Evolutionary conservation across 768 basidiomycete genomes (phyloP).

Genomic region (Leccinum ochraceum): DNA sequence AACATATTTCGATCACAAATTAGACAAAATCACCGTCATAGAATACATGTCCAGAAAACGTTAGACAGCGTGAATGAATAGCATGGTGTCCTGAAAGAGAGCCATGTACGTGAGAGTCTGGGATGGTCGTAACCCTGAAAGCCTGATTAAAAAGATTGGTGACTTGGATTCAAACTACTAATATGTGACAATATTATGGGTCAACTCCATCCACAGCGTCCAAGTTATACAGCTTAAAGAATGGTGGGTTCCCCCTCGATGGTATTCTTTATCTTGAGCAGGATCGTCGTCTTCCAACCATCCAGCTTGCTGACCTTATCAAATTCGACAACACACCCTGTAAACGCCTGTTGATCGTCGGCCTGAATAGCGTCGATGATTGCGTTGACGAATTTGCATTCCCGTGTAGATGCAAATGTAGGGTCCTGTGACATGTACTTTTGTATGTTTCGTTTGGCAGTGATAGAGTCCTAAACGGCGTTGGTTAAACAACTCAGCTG

Average conservation of each 20-base stretch:
- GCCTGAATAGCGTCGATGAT: constrained; percentile 77
- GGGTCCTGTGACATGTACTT: constrained; percentile 82
- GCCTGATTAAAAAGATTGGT: background rate
- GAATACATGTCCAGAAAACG: too few species aligned
- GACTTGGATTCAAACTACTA: background rate
- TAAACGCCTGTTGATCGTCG: constrained; percentile 74
- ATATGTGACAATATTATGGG: background rate
- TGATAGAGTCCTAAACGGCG: constrained; percentile 71
- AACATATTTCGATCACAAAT: too few species aligned
- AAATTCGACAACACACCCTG: constrained; percentile 84
- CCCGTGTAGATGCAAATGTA: constrained; percentile 85
- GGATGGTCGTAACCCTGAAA: too few species aligned
- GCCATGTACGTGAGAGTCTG: too few species aligned
- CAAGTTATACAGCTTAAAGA: constrained; percentile 20
- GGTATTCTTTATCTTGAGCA: constrained; percentile 86
- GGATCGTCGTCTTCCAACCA: constrained; percentile 91
- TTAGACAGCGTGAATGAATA: too few species aligned
- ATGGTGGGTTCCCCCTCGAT: constrained; percentile 59
- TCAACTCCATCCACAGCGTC: constrained; percentile 3
- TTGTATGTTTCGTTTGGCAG: constrained; percentile 74
- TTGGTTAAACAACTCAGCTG: constrained; percentile 9
- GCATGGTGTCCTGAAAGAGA: too few species aligned
- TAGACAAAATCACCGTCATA: too few species aligned
- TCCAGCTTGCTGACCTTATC: constrained; percentile 93
- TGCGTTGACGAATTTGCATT: constrained; percentile 82